Percentiles rank a stretch among this genome's conserved stretches.
Evolutionary conservation across 75 land plant genomes (phyloP).

Genomic region (Sequoia sempervirens): DNA sequence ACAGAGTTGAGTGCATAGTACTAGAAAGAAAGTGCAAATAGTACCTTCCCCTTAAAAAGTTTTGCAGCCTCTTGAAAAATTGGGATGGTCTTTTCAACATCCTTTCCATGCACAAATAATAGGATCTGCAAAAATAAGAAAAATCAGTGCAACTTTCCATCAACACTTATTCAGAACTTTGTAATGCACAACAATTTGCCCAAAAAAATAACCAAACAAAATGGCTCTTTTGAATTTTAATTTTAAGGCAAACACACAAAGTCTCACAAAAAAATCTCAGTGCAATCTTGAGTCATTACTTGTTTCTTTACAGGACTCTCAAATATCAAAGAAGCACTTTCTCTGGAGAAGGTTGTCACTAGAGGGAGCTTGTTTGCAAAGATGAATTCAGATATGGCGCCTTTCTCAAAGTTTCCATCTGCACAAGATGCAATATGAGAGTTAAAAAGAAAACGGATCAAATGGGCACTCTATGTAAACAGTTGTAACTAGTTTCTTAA

Average conservation of each 20-base stretch:
- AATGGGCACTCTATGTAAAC: neutral
- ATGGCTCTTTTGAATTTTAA: neutral
- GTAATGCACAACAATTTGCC: too few species aligned
- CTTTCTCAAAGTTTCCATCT: slow-evolving; percentile 74
- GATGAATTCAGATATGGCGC: slow-evolving; percentile 64
- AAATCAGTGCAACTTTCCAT: neutral
- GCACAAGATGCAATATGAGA: slow-evolving; percentile 6
- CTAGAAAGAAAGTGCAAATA: neutral
- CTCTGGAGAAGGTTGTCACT: slow-evolving; percentile 72
- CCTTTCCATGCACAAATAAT: slow-evolving; percentile 65
- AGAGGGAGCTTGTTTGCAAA: slow-evolving; percentile 82
- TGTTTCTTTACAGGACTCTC: slow-evolving; percentile 85
- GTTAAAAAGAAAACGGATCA: neutral
- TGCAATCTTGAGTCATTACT: slow-evolving; percentile 23
- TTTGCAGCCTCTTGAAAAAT: slow-evolving; percentile 76
- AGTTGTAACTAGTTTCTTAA: neutral
- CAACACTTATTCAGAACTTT: too few species aligned
- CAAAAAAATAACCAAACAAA: too few species aligned
- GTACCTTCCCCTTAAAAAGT: slow-evolving; percentile 84
- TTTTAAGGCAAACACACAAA: neutral
- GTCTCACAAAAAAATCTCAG: neutral
- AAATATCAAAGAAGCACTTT: slow-evolving; percentile 65
- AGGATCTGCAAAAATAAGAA: slow-evolving; percentile 47
- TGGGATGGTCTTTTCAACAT: slow-evolving; percentile 38
- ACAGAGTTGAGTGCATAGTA: neutral